A percentile compares a stretch with the other conserved stretches of the same genome.
These are phyloP conservation scores for Lactarius sp. DNA, from an alignment of 768 basidiomycete species.

Conservation along the genomic window DNA sequence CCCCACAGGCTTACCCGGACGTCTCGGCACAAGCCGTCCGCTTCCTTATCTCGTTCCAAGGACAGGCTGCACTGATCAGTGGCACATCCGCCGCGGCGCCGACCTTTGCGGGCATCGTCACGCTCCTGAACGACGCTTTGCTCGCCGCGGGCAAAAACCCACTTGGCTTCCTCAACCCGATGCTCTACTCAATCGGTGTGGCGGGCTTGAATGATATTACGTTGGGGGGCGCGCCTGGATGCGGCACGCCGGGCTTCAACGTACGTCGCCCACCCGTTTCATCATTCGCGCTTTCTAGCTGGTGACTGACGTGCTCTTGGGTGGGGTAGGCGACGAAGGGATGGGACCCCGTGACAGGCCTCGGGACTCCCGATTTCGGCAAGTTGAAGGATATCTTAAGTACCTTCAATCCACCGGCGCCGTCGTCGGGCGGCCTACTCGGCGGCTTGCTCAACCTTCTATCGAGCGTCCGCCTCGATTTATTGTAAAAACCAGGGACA, in stretches of 20 bases:
- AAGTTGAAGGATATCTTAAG: conserved; percentile 31
- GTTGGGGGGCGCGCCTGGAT: conserved; percentile 36
- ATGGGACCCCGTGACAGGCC: conserved; percentile 37
- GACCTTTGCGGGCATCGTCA: conserved; percentile 57
- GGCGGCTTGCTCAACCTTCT: background rate
- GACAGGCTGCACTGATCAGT: conserved; percentile 17
- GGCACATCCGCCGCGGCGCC: conserved; percentile 68
- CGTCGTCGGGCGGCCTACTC: background rate
- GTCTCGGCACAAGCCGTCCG: conserved; percentile 53
- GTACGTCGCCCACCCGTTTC: background rate
- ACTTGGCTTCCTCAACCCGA: conserved; percentile 40
- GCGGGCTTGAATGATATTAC: conserved; percentile 37
- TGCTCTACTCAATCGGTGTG: conserved; percentile 30
- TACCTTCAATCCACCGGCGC: background rate
- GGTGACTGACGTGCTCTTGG: background rate
- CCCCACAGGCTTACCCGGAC: conserved; percentile 54
- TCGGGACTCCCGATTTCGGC: conserved; percentile 34
- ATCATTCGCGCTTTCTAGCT: background rate
- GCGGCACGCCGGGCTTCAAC: conserved; percentile 37
- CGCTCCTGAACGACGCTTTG: conserved; percentile 45
- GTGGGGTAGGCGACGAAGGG: conserved; percentile 30
- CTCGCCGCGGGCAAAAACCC: conserved; percentile 30
- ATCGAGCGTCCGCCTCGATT: background rate
- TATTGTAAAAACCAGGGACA: background rate
- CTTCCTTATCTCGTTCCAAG: conserved; percentile 45